Evolutionary conservation across 768 basidiomycete genomes (phyloP).

Genomic region (Mycena rosella): DNA sequence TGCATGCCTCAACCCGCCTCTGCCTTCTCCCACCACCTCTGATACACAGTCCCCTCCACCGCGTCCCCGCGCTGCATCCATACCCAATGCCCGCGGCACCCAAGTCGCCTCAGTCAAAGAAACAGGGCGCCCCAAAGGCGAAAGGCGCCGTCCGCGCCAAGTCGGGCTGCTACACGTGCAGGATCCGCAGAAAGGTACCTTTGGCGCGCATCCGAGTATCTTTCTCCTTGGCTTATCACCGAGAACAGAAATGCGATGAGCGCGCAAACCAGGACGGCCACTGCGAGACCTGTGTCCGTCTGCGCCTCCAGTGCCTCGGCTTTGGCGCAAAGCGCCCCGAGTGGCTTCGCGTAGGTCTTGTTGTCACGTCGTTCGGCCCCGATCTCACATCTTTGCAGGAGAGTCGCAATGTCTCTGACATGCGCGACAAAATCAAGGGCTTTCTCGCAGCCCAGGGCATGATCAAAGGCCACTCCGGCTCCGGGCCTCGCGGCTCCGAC

Average conservation of each 20-base stretch:
- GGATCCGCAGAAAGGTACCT: slow-evolving; percentile 84
- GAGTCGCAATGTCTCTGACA: slow-evolving; percentile 72
- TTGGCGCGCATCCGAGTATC: slow-evolving; percentile 13
- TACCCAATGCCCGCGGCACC: slow-evolving; percentile 54
- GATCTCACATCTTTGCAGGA: slow-evolving; percentile 58
- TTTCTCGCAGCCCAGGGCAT: slow-evolving; percentile 87
- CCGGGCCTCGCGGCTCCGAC: slow-evolving; percentile 69
- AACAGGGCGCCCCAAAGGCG: slow-evolving; percentile 71
- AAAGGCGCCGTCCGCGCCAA: slow-evolving; percentile 89
- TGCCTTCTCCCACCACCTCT: slow-evolving; percentile 33
- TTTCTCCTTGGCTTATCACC: slow-evolving; percentile 33
- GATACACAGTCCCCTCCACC: slow-evolving; percentile 1
- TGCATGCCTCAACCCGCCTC: slow-evolving; percentile 19
- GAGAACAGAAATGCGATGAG: slow-evolving; percentile 85
- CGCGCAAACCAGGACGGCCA: slow-evolving; percentile 69
- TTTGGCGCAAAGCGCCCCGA: slow-evolving; percentile 90
- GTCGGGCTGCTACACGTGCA: slow-evolving; percentile 91
- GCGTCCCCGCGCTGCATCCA: slow-evolving; percentile 27
- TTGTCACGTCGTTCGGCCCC: slow-evolving; percentile 18
- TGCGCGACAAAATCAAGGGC: slow-evolving; percentile 83
- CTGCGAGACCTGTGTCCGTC: slow-evolving; percentile 83
- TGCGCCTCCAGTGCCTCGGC: slow-evolving; percentile 86
- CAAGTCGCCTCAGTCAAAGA: slow-evolving; percentile 58
- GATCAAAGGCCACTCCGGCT: slow-evolving; percentile 90
- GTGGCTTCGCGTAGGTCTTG: slow-evolving; percentile 78